Conservation (phyloP, 2,329 filamentous ascomycete species). For the Colletotrichum godetiae region DNA sequence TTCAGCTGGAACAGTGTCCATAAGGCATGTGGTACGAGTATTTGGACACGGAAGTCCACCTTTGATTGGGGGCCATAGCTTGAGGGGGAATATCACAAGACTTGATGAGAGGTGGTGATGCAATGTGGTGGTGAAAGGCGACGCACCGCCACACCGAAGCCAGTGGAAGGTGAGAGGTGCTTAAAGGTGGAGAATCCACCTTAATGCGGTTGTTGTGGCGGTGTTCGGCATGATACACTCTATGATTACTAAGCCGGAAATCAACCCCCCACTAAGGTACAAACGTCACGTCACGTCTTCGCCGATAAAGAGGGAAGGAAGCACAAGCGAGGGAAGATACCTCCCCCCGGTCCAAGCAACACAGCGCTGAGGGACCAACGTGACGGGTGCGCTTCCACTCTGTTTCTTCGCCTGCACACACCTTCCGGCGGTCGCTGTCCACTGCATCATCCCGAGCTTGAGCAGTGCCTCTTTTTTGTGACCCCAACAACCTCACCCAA, state of each 20-base stretch:
- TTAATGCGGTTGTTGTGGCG: background rate
- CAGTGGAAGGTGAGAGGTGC: conserved; percentile 21
- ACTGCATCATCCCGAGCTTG: background rate
- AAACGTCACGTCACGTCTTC: conserved; percentile 18
- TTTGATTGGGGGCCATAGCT: background rate
- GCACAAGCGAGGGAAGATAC: background rate
- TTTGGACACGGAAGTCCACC: too few relatives aligned
- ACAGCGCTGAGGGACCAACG: background rate
- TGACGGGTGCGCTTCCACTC: background rate
- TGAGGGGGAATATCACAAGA: too few relatives aligned
- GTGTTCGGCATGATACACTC: background rate
- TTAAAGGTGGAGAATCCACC: conserved; percentile 21
- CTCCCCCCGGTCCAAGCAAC: conserved; percentile 1
- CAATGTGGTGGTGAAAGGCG: background rate
- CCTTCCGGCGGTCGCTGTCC: background rate
- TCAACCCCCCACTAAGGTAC: conserved; percentile 16
- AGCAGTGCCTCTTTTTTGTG: background rate
- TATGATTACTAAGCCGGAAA: conserved; percentile 10
- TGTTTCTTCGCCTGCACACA: background rate
- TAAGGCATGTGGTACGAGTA: too few relatives aligned
- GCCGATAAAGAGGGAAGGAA: background rate
- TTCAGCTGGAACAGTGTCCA: background rate
- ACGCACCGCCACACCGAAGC: conserved; percentile 33
- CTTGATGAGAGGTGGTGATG: background rate
- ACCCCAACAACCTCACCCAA: background rate